phyloP scores from a whole-genome alignment of 2,329 filamentous ascomycete genomes.

The Cyphellophora europaea region DNA sequence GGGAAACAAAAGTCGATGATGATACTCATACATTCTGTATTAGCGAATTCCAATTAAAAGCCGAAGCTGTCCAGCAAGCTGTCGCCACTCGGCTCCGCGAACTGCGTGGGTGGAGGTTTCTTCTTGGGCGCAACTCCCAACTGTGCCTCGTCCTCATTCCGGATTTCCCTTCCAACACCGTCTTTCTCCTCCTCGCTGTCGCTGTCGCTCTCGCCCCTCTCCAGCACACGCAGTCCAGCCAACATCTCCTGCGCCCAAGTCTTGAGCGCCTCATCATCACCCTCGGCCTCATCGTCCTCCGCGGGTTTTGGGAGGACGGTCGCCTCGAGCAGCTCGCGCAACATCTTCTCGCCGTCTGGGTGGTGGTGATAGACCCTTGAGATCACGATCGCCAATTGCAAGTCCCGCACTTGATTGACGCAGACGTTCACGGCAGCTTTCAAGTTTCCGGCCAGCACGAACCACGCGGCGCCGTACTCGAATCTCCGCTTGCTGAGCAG shows the following conservation, averaged over 20 bases:
- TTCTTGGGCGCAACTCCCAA: conserved; percentile 25
- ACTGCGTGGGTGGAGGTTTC: conserved; percentile 62
- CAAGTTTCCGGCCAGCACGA: conserved; percentile 77
- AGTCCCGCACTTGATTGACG: conserved; percentile 74
- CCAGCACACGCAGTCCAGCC: not conserved
- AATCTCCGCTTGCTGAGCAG: conserved; percentile 84
- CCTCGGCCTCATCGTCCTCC: not conserved
- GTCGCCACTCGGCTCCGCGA: conserved; percentile 85
- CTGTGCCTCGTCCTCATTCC: conserved; percentile 32
- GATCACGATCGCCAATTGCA: conserved; percentile 83
- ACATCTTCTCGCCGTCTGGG: conserved; percentile 59
- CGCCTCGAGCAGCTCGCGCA: conserved; percentile 67
- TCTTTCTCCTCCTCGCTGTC: conserved; percentile 41
- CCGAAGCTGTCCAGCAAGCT: conserved; percentile 89
- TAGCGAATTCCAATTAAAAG: conserved; percentile 61
- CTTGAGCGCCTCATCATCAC: not conserved
- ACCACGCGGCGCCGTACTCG: conserved; percentile 92
- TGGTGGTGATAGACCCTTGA: conserved; percentile 83
- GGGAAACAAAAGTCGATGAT: not conserved
- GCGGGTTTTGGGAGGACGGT: conserved; percentile 70
- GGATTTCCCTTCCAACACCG: conserved; percentile 17
- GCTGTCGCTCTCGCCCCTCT: conserved; percentile 51
- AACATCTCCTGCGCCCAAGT: not conserved
- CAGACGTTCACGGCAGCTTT: conserved; percentile 80
- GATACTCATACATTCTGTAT: not conserved